Base-by-base conservation (phyloP, 257 asterid species). In the Ilex aquifolium region DNA sequence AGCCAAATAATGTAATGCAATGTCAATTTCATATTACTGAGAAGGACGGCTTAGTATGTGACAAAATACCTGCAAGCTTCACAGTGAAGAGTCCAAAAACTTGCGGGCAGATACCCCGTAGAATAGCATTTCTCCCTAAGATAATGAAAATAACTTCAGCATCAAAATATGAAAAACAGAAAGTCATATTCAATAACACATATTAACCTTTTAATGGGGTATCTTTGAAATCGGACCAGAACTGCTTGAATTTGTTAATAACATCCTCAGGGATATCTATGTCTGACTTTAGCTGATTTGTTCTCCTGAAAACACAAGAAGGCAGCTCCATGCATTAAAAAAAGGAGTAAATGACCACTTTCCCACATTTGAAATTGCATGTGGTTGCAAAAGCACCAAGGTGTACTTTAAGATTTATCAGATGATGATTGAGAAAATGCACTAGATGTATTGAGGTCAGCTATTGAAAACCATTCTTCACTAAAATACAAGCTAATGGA, bases 21-120 rank as follows among this genome's bases (percentile, higher is more conserved):
- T 53, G 3, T 17, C 57, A 53, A 21, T 53, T 53, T 53, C 54
- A n/a, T 15, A 7, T 53, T 15, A 61, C 32, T 65, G 61, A 72
- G 44, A 31, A 49, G 49, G 44, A 59, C 39, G 60, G 36, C 32
- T 51, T 32, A 13, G 63, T 27, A 42, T 4, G 42, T 60, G 65
- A 53, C 36, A 50, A 67, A 42, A 72, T 78, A 93, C 99, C 99
- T 75, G 99, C 96, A 73, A 93, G 96, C 82, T 93, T 93, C 69
- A 93, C 99, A 27, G 97, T 87, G 74, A 93, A 93, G 74, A 93
- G 97, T 64, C 99, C 99, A 65, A 87, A 93, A 69, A 93, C 81
- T 83, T 93, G 99, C 7, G 99, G 97, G 69, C 99, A 93, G 72
- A 93, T 79, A 53, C 88, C 95, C 56, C 77, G 83, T 50, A 93